Conservation (phyloP, 768 basidiomycete genomes). For the Amanita fuliginea region DNA sequence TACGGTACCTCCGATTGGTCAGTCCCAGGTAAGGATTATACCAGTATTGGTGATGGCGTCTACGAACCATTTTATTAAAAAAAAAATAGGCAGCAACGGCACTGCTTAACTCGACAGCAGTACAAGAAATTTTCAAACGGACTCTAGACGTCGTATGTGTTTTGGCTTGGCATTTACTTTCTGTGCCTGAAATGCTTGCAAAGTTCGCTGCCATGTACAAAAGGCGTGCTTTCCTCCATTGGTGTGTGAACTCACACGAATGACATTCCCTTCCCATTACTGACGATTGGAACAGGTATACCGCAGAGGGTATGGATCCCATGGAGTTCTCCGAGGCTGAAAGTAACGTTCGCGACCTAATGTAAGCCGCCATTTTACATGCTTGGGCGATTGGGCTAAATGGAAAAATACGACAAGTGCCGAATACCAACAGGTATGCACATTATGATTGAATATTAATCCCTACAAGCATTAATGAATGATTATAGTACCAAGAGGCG, state of each 20-base stretch:
- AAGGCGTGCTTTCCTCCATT: constrained; percentile 78
- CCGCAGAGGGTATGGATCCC: constrained; percentile 83
- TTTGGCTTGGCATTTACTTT: not conserved
- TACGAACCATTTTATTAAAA: no score
- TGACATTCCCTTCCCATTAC: not conserved
- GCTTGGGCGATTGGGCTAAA: not conserved
- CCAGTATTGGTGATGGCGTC: constrained; percentile 4
- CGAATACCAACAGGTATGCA: constrained; percentile 77
- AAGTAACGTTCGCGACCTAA: constrained; percentile 69
- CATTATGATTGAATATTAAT: not conserved
- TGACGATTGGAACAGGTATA: constrained; percentile 36
- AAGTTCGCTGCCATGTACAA: constrained; percentile 81
- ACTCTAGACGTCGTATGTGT: constrained; percentile 44
- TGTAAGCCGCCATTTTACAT: constrained; percentile 36
- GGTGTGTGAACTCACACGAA: constrained; percentile 26
- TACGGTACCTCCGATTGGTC: constrained; percentile 75
- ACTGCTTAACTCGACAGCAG: constrained; percentile 69
- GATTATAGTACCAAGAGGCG: constrained; percentile 24
- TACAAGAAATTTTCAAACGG: constrained; percentile 80
- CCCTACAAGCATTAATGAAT: not conserved
- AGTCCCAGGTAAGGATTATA: constrained; percentile 40
- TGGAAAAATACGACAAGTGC: constrained; percentile 37
- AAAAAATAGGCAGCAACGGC: constrained; percentile 48
- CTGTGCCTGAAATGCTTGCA: constrained; percentile 6
- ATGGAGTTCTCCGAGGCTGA: constrained; percentile 85